A percentile compares a stretch with the other conserved stretches of the same genome.
phyloP scores from a whole-genome alignment of 768 basidiomycete species.

The Lactifluus hygrophoroides region DNA sequence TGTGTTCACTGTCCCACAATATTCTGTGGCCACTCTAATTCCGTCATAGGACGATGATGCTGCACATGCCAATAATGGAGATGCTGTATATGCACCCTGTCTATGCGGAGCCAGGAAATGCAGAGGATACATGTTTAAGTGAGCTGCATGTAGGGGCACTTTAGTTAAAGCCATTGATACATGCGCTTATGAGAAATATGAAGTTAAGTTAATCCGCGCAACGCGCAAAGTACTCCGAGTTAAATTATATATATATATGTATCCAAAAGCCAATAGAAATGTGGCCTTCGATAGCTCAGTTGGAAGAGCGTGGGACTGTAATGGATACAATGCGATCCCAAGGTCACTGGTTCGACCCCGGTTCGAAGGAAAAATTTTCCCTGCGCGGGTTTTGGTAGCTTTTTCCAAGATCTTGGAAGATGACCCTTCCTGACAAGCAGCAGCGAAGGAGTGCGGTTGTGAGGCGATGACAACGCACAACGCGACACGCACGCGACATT shows the following conservation, averaged over 20 bases:
- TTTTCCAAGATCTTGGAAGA: neutral
- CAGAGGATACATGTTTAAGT: conserved; percentile 32
- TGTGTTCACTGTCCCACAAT: neutral
- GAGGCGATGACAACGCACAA: too few species aligned
- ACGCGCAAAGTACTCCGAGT: too few species aligned
- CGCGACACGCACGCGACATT: neutral
- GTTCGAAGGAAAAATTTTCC: conserved; percentile 19
- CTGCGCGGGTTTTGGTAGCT: neutral
- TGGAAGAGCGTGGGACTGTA: conserved; percentile 21
- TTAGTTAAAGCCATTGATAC: too few species aligned
- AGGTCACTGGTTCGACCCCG: conserved; percentile 20
- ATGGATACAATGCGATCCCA: conserved; percentile 9
- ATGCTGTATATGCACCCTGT: conserved; percentile 42
- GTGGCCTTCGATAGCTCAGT: conserved; percentile 16
- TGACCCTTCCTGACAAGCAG: too few species aligned
- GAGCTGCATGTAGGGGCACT: too few species aligned
- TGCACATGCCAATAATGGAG: conserved; percentile 19
- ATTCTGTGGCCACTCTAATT: neutral
- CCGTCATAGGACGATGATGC: conserved; percentile 2
- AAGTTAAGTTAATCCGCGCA: neutral
- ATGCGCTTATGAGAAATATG: neutral
- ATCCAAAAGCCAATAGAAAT: neutral
- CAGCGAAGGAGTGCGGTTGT: too few species aligned
- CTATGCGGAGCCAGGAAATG: conserved; percentile 46
- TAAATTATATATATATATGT: too few species aligned